A percentile compares a stretch with the other conserved stretches of the same genome.
phyloP scores from a whole-genome alignment of 768 basidiomycete species.

The Collybia mongolica region DNA sequence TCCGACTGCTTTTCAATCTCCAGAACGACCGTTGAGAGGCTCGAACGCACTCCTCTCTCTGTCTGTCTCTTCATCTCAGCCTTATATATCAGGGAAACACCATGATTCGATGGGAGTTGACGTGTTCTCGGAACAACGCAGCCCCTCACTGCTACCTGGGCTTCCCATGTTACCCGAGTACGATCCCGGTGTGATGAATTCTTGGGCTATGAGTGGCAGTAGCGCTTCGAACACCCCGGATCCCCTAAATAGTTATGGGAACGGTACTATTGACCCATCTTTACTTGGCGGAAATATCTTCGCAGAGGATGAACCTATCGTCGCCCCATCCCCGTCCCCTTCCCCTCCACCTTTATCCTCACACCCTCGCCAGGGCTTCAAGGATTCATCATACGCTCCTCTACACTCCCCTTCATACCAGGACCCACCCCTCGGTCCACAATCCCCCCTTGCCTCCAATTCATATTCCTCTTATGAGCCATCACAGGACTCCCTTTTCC shows the following conservation, averaged over 20 bases:
- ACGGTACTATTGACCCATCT: constrained; percentile 20
- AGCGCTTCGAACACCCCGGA: not conserved
- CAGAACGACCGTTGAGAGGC: no score
- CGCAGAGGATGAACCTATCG: constrained; percentile 2
- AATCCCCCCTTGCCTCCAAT: not conserved
- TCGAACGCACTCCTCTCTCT: not conserved
- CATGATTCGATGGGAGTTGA: not conserved
- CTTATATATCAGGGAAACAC: not conserved
- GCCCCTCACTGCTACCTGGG: not conserved
- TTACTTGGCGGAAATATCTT: constrained; percentile 9
- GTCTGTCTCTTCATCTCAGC: not conserved
- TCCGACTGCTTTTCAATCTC: not conserved
- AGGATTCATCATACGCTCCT: not conserved
- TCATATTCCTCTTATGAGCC: not conserved
- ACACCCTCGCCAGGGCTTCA: not conserved
- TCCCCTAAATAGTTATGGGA: constrained; percentile 2
- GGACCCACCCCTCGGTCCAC: not conserved
- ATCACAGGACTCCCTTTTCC: not conserved
- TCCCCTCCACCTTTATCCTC: not conserved
- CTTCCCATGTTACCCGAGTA: not conserved
- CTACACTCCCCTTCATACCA: not conserved
- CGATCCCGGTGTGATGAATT: not conserved
- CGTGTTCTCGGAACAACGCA: not conserved
- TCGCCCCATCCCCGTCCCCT: no score
- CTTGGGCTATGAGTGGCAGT: not conserved